Evolutionary conservation across 1,139 yeast genomes (phyloP).

Genomic region (Suhomyces ambrosiae): DNA sequence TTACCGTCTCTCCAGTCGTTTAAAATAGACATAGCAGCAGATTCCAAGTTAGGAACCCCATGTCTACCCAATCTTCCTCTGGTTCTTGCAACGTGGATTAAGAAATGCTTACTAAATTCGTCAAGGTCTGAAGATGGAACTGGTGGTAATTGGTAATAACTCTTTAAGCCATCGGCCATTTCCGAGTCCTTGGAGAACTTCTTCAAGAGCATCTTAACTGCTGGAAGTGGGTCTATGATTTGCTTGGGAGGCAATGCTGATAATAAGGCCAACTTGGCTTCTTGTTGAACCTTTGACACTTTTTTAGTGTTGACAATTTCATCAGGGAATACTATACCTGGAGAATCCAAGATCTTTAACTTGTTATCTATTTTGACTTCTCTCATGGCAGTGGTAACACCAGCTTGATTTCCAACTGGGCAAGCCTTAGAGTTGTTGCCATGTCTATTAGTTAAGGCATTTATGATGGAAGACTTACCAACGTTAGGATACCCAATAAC

Average conservation of each 20-base stretch:
- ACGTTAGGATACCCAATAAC: conserved; percentile 93
- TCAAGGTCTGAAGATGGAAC: conserved; percentile 65
- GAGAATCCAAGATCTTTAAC: conserved; percentile 87
- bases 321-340: conserved; percentile 96
- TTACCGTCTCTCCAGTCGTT: conserved; percentile 98
- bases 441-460: conserved; percentile 83
- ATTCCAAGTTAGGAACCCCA: conserved; percentile 85
- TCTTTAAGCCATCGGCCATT: conserved; percentile 75
- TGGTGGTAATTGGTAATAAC: conserved; percentile 80
- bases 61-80: conserved; percentile 92
- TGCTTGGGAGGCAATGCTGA: conserved; percentile 91
- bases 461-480: conserved; percentile 94
- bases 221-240: conserved; percentile 81
- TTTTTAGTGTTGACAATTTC: conserved; percentile 48
- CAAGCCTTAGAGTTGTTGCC: conserved; percentile 72
- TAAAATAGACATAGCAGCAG: conserved; percentile 82
- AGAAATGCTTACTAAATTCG: conserved; percentile 76
- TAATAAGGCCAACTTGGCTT: conserved; percentile 83
- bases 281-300: conserved; percentile 62
- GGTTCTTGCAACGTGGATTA: conserved; percentile 89
- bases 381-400: conserved; percentile 89
- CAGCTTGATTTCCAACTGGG: conserved; percentile 98
- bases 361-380: conserved; percentile 92
- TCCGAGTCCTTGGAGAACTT: conserved; percentile 69
- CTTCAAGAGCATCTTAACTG: conserved; percentile 74